These are phyloP conservation scores for Plasmodium gallinaceum DNA, from an alignment of 169 alveolate genomes.

Conservation along the genomic window DNA sequence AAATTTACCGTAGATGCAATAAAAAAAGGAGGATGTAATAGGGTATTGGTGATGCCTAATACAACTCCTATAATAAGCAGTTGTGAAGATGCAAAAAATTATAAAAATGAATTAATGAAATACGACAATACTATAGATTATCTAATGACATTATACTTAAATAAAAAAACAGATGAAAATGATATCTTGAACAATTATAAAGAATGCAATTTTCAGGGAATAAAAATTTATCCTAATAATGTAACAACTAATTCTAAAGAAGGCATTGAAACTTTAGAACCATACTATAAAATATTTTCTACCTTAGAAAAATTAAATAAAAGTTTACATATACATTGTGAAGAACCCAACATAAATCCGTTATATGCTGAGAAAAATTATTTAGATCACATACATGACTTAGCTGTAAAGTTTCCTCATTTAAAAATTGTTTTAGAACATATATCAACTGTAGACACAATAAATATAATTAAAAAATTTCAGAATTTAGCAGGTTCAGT, in stretches of 20 bases:
- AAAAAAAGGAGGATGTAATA: constrained; percentile 77
- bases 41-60: constrained; percentile 88
- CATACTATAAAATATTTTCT: constrained; percentile 80
- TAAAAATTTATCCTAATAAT: constrained; percentile 84
- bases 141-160: constrained; percentile 86
- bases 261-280: constrained; percentile 81
- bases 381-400: constrained; percentile 76
- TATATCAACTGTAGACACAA: constrained; percentile 77
- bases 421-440: constrained; percentile 86
- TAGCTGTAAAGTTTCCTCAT: constrained; percentile 79
- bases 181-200: constrained; percentile 79
- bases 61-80: constrained; percentile 81
- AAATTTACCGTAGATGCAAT: constrained; percentile 36
- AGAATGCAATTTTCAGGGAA: constrained; percentile 84
- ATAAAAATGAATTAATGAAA: constrained; percentile 71
- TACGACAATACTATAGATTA: constrained; percentile 76
- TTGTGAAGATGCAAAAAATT: constrained; percentile 83
- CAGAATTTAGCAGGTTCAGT: constrained; percentile 80
- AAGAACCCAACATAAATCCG: constrained; percentile 81
- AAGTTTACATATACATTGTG: constrained; percentile 86
- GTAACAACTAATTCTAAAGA: constrained; percentile 85
- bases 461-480: constrained; percentile 72
- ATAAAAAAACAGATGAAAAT: constrained; percentile 72
- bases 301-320: constrained; percentile 81
- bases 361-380: constrained; percentile 81